Base-by-base conservation (phyloP, 345 rosid species). In the thale cress (Arabidopsis thaliana) region DNA sequence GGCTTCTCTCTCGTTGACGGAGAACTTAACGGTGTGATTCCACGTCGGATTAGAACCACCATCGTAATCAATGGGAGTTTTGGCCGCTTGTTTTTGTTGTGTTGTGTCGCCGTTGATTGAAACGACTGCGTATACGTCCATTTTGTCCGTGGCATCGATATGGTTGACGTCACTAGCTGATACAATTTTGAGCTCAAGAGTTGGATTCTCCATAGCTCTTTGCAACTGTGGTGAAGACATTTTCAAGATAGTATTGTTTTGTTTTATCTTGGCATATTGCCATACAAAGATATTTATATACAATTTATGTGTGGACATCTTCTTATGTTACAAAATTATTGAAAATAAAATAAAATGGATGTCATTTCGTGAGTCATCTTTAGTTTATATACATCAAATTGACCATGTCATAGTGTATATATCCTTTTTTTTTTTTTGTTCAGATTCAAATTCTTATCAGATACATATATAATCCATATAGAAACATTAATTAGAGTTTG, bases 71-170 rank as follows among this genome's bases (percentile, higher is more conserved):
- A 87, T 80, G 0, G 81, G 83, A 23, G 93, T 83, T 65, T 83
- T 89, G 13, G 78, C 72, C 67, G 78, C 79, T 78, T 84, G 89
- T 50, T 73, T 77, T 12, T 73, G 37, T 37, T 52, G 55, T 8
- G 53, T 45, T 6, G 67, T 58, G 71, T 81, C 89, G 36, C 93
- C 92, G 53, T 76, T 22, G 73, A 93, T 58, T 10, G 86, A 84
- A 79, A 85, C 84, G 72, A 86, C 81, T 28, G 81, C 91, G 84
- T 91, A 93, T 7, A 86, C 87, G 67, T 89, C 97, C 86, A 88
- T 84, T 72, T 87, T 93, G 69, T 85, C 74, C 59, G 86, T 38
- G 37, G 82, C 77, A 56, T 89, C 88, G 24, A 82, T 88, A 59
- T 88, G 78, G 74, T 81, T 83, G 33, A 93, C 75, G 44, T 80